Base-by-base conservation (phyloP, 2,329 filamentous ascomycete species). In the Exophiala xenobiotica region DNA sequence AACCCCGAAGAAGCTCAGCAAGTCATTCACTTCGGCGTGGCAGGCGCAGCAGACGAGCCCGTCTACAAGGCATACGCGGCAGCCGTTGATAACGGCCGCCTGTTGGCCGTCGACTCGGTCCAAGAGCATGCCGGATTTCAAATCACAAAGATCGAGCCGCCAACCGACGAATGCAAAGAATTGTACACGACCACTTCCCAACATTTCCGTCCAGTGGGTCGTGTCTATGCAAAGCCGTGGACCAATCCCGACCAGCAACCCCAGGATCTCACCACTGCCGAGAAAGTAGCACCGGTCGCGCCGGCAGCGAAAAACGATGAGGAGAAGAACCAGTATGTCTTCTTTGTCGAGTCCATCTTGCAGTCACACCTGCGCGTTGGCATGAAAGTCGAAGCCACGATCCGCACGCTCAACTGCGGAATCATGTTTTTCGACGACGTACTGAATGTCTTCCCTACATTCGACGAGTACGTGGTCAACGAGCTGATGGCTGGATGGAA, bases 401-500 rank as follows among this genome's bases (percentile, higher is more conserved):
- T 88, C 7, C 80, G 76, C 57, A 72, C 82, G 51, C 67, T 88
- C 19, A 78, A 78, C 55, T 75, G 76, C 19, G 85, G 82, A 2
- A 53, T 88, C 19, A 75, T 74, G 56, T 90, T 86, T 65, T 79
- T 90, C 64, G 85, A 84, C 63, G 68, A 74, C 1, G 65, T 86
- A 12, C 64, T 71, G 22, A 74, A 74, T 0, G 65, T 85, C 8
- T 78, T 79, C 50, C 81, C 81, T 2, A 79, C 78, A 0, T 88
- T 87, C 64, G 82, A 87, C 63, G 78, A 74, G 0, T 81, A 82
- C 50, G 70, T 90, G 20, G 78, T 80, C 1, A 88, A 91, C 65
- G 80, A 85, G 59, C 70, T 87, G 58, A 87, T 91, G 84, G 61
- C 75, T 18, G 67, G 75, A 14, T 90, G 80, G 77, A 87, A 83